Base-by-base conservation (phyloP, 306 rosid species). In the Ormosia emarginata region DNA sequence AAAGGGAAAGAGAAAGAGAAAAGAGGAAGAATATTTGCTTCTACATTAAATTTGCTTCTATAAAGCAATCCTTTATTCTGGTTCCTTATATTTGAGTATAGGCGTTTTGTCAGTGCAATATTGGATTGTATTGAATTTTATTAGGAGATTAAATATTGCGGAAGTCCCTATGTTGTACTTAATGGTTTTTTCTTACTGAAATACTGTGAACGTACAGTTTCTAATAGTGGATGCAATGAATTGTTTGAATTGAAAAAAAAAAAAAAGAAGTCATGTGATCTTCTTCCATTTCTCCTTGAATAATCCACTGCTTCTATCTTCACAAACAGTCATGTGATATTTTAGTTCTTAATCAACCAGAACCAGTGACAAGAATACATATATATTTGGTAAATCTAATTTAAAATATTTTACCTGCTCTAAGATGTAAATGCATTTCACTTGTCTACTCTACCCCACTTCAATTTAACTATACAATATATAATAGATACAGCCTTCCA, bases 41-140 rank as follows among this genome's bases (percentile, higher is more conserved):
- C 80, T 79, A 62, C 40, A 75, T 39, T 81, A 75, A 29, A 24
- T 68, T 33, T 57, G 53, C 58, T 67, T 47, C 24, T 58, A 33
- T 5, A 36, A 53, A 32, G 59, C 80, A 81, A 81, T 61, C 6
- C 71, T 68, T 71, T 80, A 69, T 74, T 62, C 72, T 79, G 79
- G 43, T 79, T 69, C 77, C 65, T 76, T 44, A 32, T 68, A 57
- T 73, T 79, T 66, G 46, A 53, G 47, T 77, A 15, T 33, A 75
- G 64, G 8, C 10, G 7, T 67, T 66, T 73, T 58, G 55, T 63
- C 30, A 7, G 8, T 40, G 32, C 40, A n/a, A 77, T 13, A 40
- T 18, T 37, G 3, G 10, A 33, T 41, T 46, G 29, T 49, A 15
- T 64, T 67, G 39, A 58, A 43, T 75, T 46, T 39, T 30, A 36